phyloP scores from a whole-genome alignment of 192 early-diverging fungal species.

The Backusella sp. region DNA sequence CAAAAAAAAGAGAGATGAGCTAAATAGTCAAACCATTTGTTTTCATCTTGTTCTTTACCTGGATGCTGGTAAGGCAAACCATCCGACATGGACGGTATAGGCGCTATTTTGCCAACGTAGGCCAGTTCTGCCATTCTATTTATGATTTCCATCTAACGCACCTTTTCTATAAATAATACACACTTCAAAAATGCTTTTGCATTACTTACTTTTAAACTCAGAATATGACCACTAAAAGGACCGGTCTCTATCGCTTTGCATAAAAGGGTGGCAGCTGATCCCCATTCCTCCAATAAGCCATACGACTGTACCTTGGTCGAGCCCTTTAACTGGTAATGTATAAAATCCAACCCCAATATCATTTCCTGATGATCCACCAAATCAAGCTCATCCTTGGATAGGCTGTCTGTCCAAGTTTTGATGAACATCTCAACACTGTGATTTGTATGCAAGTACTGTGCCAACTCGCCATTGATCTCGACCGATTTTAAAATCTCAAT shows the following conservation, averaged over 20 bases:
- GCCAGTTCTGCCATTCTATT: conserved; percentile 41
- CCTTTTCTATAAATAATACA: background rate
- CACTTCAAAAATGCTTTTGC: background rate
- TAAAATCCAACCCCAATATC: conserved; percentile 21
- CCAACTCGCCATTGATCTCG: conserved; percentile 17
- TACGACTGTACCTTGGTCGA: conserved; percentile 16
- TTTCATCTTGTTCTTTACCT: conserved; percentile 26
- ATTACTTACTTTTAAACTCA: conserved; percentile 40
- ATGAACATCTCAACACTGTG: conserved; percentile 9
- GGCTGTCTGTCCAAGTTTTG: background rate
- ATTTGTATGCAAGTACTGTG: conserved; percentile 26
- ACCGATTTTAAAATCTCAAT: conserved; percentile 8
- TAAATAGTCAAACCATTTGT: background rate
- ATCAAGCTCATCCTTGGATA: background rate
- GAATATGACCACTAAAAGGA: conserved; percentile 37
- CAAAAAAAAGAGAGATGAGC: background rate
- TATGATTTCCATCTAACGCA: conserved; percentile 1
- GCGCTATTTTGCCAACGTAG: conserved; percentile 45
- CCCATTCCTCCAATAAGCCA: conserved; percentile 47
- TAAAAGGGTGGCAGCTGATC: conserved; percentile 39
- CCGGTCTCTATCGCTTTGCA: conserved; percentile 40
- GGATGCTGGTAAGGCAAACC: conserved; percentile 54
- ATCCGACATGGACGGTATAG: conserved; percentile 37
- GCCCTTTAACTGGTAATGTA: conserved; percentile 21
- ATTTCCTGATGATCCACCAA: background rate